Evolutionary conservation across 2,329 filamentous ascomycete genomes (phyloP), one percentile per base, ranked within the genome.

Genomic region (Lasiodiplodia sp.): DNA sequence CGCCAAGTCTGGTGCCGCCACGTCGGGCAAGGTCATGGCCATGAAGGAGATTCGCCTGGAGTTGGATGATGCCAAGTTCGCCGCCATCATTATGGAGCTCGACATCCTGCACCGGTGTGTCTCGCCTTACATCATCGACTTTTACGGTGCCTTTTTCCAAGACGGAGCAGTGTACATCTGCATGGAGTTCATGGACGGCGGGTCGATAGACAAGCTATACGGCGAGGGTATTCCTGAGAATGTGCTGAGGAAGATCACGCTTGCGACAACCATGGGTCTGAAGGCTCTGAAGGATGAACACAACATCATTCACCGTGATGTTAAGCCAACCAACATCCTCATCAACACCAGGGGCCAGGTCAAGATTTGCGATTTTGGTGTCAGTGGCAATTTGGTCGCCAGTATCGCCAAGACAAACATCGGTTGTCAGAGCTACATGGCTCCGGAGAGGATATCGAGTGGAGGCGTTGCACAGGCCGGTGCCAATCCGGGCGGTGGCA

Each of bases 351-450:
- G 87, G 52, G 96, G 96, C 1, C 94, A 97, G 77, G 87, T 98
- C 84, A 99, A 99, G 82, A 97, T 99, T 69, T 99, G 96, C 81
- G 96, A 99, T 80, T 99, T 99, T 79, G 96, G 96, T 68, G 96
- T 99, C 67, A 96, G 92, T 73, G 96, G 96, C 66, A 99, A 99
- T 75, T 83, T 99, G 28, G 96, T 99, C 25, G 95, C 96, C 28
- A 97, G 94, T 82, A 98, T 98, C 75, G 96, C 96, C 64, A 97
- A 96, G 82, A 99, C 96, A 34, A 99, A 99, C 78, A 99, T 99
- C 75, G 96, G 96, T 49, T 99, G 96, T 76, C 96, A 99, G 82
- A 97, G 94, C 77, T 99, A 99, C 82, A 99, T 99, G 96, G 96
- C 96, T 0, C 96, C 96, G 0, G 96, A 99, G 80, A 86, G 96